Evolutionary conservation across 2,329 filamentous ascomycete species (phyloP).

Genomic region (Alternaria brassicae): DNA sequence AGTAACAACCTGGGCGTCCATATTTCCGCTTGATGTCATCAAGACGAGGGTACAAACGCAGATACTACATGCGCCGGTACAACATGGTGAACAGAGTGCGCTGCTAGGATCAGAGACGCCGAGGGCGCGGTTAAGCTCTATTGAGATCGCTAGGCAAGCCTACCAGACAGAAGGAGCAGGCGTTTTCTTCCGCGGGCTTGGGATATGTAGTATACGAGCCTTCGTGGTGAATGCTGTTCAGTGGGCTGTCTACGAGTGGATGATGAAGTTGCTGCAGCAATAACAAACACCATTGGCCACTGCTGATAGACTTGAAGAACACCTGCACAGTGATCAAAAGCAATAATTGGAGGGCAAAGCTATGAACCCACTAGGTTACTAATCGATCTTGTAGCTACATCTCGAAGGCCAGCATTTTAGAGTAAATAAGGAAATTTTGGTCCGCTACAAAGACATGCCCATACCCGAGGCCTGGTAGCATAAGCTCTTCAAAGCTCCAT

Average conservation of each 20-base stretch:
- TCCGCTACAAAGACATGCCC: slow-evolving; percentile 21
- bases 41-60: slow-evolving; percentile 93
- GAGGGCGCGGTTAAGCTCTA: slow-evolving; percentile 58
- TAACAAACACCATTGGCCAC: neutral
- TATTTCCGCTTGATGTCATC: slow-evolving; percentile 90
- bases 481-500: slow-evolving; percentile 21
- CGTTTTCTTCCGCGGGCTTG: slow-evolving; percentile 83
- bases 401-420: slow-evolving; percentile 39
- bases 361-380: slow-evolving; percentile 1
- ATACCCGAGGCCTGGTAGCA: slow-evolving; percentile 17
- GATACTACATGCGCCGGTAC: slow-evolving; percentile 27
- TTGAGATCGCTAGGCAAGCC: slow-evolving; percentile 69
- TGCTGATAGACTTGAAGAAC: too few relatives aligned
- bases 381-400: slow-evolving; percentile 16
- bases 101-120: slow-evolving; percentile 28
- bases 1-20: slow-evolving; percentile 84
- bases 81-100: slow-evolving; percentile 25
- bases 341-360: neutral
- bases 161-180: slow-evolving; percentile 74
- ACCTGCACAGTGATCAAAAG: neutral
- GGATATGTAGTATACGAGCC: slow-evolving; percentile 82
- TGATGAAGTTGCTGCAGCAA: slow-evolving; percentile 64
- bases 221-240: slow-evolving; percentile 93
- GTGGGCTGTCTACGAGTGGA: slow-evolving; percentile 91
- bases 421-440: slow-evolving; percentile 47